Evolutionary conservation across 257 asterid genomes (phyloP), one percentile per base, ranked within the genome.

Genomic region (Nicotiana tabacum): DNA sequence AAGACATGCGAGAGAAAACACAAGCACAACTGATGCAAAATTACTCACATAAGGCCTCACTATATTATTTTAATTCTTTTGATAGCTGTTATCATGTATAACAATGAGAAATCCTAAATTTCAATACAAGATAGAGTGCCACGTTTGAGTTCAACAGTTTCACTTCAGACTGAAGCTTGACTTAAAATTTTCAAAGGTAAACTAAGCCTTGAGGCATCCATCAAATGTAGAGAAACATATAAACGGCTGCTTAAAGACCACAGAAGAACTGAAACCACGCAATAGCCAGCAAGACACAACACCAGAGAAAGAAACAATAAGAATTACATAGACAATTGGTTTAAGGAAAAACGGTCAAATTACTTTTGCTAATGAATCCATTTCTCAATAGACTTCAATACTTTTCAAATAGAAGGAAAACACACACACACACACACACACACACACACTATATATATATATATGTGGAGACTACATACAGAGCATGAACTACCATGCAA

Each of bases 21-120:
- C 77, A 69, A n/a, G 33, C 77, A 69, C 77, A 69, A 69, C 32
- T 69, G 77, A 37, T 69, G 77, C 57, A 11, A 39, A 69, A n/a
- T 55, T n/a, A 69, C 57, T 18, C 32, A 39, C 77, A 6, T 18
- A 7, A 58, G 11, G 65, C 5, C n/a, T 57, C 62, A 1, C 2
- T 43, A 43, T 43, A 43, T 43, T 8, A 9, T 8, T 43, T 43
- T 9, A 43, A 2, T 43, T 43, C 51, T 43, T 43, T 43, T 9
- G 11, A 32, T 35, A 15, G 30, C 29, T 33, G 48, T 32, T 17
- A 66, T 32, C 74, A 66, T 6, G 74, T 35, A 67, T 35, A 67
- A 33, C 29, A 67, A 67, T 35, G 55, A 35, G 12, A 43, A 37
- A 2, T 43, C 51, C 51, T 18, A 68, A 35, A 67, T 18, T 17